A percentile compares a stretch with the other conserved stretches of the same genome.
Conservation (phyloP, 2,329 filamentous ascomycete genomes). For the Fusarium luffae region DNA sequence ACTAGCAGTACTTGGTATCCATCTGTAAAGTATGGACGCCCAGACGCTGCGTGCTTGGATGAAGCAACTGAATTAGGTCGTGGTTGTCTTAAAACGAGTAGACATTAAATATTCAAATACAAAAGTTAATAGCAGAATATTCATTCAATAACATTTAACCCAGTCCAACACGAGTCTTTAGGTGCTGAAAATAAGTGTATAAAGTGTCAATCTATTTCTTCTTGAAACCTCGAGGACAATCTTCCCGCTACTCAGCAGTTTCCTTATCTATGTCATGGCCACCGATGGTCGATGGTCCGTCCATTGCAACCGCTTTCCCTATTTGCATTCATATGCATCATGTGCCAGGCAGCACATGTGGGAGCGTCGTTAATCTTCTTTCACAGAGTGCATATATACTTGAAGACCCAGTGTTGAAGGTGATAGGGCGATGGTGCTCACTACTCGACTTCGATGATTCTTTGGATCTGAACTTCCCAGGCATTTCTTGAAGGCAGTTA, state of each 20-base stretch:
- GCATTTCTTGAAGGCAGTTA: not conserved
- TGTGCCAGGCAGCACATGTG: not conserved
- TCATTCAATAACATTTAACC: not conserved
- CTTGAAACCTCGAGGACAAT: not conserved
- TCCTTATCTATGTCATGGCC: not conserved
- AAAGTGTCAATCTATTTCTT: not conserved
- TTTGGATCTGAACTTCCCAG: not conserved
- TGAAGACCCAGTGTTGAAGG: not conserved
- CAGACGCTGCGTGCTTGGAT: not conserved
- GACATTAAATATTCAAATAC: not conserved
- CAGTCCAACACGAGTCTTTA: not conserved
- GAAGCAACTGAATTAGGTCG: not conserved
- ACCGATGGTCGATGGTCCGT: not conserved
- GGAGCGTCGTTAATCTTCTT: not conserved
- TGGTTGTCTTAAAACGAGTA: not conserved
- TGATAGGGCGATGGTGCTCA: not conserved
- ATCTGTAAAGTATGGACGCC: not conserved
- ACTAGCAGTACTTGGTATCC: not conserved
- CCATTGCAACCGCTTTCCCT: not conserved
- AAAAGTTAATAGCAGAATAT: not conserved
- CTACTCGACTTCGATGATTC: not conserved
- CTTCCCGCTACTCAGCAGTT: not conserved
- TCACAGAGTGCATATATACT: not conserved
- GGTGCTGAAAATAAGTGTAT: not conserved
- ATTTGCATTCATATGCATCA: not conserved